Conservation (phyloP, 352 stramenopile species). For the Pythium utonaiense region DNA sequence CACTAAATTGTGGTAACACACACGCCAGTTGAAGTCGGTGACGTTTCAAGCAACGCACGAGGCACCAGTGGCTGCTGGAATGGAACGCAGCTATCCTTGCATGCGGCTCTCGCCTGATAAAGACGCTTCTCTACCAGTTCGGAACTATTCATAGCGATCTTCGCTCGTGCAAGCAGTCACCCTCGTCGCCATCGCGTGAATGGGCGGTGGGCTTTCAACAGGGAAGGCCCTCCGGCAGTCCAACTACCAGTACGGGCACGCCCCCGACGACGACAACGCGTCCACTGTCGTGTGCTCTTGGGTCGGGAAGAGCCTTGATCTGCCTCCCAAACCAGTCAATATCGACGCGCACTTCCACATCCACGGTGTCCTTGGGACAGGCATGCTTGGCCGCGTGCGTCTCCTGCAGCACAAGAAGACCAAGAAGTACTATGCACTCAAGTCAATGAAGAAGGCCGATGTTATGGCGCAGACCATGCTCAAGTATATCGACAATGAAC, state of each 20-base stretch:
- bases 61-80: too few relatives aligned
- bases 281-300: slow-evolving; percentile 21
- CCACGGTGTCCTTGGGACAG: slow-evolving; percentile 56
- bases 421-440: slow-evolving; percentile 63
- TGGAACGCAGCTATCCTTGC: too few relatives aligned
- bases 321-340: slow-evolving; percentile 52
- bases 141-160: too few relatives aligned
- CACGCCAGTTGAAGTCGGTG: too few relatives aligned
- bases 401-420: slow-evolving; percentile 58
- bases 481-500: slow-evolving; percentile 50
- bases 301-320: slow-evolving; percentile 48
- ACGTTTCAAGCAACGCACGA: too few relatives aligned
- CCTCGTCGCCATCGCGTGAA: slow-evolving; percentile 3
- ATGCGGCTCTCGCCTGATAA: too few relatives aligned
- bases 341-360: slow-evolving; percentile 57
- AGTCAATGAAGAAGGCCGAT: slow-evolving; percentile 71
- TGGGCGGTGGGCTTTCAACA: slow-evolving; percentile 19
- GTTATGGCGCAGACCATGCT: slow-evolving; percentile 56
- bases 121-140: too few relatives aligned
- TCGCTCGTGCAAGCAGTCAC: too few relatives aligned
- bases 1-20: too few relatives aligned
- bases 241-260: slow-evolving; percentile 17
- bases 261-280: background rate
- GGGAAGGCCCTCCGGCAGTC: background rate
- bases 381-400: slow-evolving; percentile 68